Base-by-base conservation (phyloP, 2,329 filamentous ascomycete species). In the Dissoconium aciculare region DNA sequence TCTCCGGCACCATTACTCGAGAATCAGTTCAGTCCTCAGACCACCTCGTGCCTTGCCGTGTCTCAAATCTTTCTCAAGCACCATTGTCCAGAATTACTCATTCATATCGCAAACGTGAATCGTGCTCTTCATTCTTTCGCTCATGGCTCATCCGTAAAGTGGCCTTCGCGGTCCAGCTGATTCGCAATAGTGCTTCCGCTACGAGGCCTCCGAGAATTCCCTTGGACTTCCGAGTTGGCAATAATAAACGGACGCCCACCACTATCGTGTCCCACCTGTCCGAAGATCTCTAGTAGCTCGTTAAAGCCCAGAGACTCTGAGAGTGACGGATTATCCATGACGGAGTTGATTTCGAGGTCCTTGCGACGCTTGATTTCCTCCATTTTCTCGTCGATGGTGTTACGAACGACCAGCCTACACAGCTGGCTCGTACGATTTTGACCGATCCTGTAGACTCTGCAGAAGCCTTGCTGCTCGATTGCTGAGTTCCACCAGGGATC, bases 391-490 rank as follows among this genome's bases (percentile, higher is more conserved):
- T 84, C 77, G 4, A 80, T 66, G 0, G 63, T 67, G 4, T 66
- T 57, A 1, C 57, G 51, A 0, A 73, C 59, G 1, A 71, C 52
- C 17, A 83, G 59, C 0, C 71, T 62, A 1, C 69, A 62, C 34
- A 78, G 64, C 8, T 69, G 56, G 0, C 74, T 74, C 17, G 69
- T 56, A 25, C 74, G 67, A 0, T 46, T 38, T 39, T 87, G 79
- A 0, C 76, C 76, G 2, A 74, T 71, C 4, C 78, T 64, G 41
- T 67, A 68, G 0, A 81, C 67, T 0, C 78, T 66, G 2, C 62
- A 66, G 44, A 69, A 70, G 1, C 62, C 62, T 51, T 50, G 42
- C 13, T 46, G 35, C 36, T 44, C 51, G 25, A 43, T 56, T 2
- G 40, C 38, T 8, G 28, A 13, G 34, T 81, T 80, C 70, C 71